phyloP scores from a whole-genome alignment of 1,284 basidiomycete species.

The Cryptococcus amylolentus region DNA sequence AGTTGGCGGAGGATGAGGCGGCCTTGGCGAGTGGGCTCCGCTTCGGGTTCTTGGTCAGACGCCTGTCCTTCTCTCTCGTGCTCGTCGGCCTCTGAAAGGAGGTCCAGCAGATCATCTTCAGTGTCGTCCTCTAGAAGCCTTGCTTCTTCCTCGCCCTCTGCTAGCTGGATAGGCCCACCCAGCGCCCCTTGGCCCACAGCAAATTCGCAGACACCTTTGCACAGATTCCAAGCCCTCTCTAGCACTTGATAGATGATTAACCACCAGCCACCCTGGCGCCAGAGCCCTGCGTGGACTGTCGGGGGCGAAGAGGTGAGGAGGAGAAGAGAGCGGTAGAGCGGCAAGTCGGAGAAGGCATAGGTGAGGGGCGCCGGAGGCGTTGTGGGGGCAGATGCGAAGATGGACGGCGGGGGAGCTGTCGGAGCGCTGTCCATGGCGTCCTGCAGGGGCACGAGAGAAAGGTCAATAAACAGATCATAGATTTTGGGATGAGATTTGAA shows the following conservation, averaged over 20 bases:
- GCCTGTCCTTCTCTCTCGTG: not conserved
- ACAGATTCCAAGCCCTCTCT: conserved; percentile 34
- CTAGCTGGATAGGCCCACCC: conserved; percentile 19
- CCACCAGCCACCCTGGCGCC: conserved; percentile 31
- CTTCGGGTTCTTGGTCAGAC: conserved; percentile 9
- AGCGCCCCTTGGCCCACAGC: conserved; percentile 29
- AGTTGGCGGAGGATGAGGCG: conserved; percentile 39
- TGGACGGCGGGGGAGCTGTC: conserved; percentile 7
- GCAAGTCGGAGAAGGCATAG: conserved; percentile 38
- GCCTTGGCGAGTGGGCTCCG: conserved; percentile 31
- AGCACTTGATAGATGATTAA: conserved; percentile 38
- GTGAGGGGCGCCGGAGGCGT: conserved; percentile 13
- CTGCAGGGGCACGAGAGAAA: conserved; percentile 24
- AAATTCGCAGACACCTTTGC: conserved; percentile 45
- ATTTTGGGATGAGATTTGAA: conserved; percentile 34
- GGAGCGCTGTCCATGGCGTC: conserved; percentile 3
- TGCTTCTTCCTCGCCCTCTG: conserved; percentile 37
- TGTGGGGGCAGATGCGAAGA: conserved; percentile 6
- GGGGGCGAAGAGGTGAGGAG: conserved; percentile 31
- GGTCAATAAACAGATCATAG: conserved; percentile 45
- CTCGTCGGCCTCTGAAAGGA: conserved; percentile 1
- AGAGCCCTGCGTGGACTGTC: conserved; percentile 22
- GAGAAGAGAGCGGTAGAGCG: conserved; percentile 39
- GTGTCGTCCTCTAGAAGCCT: conserved; percentile 10
- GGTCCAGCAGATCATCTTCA: conserved; percentile 14